Percentiles rank a stretch among this genome's conserved stretches.
These are phyloP conservation scores for Acacia melanoxylon DNA, from an alignment of 306 rosid species.

Conservation along the genomic window DNA sequence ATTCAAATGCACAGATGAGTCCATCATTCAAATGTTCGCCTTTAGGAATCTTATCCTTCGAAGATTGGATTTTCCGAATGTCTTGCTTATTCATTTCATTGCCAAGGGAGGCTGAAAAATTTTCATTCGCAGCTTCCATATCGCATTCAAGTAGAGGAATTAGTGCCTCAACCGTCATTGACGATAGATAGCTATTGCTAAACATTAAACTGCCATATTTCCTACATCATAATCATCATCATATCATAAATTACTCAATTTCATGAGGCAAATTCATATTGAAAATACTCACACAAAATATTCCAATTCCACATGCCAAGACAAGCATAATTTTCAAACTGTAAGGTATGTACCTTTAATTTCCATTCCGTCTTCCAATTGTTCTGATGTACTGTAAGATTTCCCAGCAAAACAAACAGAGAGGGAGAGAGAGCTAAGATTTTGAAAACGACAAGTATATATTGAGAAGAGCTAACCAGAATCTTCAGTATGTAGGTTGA, in stretches of 20 bases:
- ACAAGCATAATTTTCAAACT: too few species aligned
- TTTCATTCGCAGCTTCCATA: constrained; percentile 7
- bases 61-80: constrained; percentile 21
- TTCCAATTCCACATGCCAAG: background rate
- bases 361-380: background rate
- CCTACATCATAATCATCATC: constrained; percentile 4
- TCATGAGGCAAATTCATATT: background rate
- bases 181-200: constrained; percentile 10
- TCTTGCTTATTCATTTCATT: constrained; percentile 36
- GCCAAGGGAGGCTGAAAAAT: constrained; percentile 13
- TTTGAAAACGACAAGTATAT: background rate
- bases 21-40: constrained; percentile 60
- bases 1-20: constrained; percentile 66
- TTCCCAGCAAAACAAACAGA: background rate
- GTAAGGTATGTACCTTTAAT: background rate
- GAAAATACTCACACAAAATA: background rate
- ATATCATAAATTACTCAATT: background rate
- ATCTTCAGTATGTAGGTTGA: background rate
- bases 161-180: constrained; percentile 42
- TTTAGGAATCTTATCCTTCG: constrained; percentile 15
- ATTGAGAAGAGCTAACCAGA: background rate
- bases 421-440: background rate
- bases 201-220: constrained; percentile 1
- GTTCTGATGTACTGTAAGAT: background rate
- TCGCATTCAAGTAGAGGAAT: constrained; percentile 40